Conservation (phyloP, 768 basidiomycete genomes). For the Fistulinella prunicolor region DNA sequence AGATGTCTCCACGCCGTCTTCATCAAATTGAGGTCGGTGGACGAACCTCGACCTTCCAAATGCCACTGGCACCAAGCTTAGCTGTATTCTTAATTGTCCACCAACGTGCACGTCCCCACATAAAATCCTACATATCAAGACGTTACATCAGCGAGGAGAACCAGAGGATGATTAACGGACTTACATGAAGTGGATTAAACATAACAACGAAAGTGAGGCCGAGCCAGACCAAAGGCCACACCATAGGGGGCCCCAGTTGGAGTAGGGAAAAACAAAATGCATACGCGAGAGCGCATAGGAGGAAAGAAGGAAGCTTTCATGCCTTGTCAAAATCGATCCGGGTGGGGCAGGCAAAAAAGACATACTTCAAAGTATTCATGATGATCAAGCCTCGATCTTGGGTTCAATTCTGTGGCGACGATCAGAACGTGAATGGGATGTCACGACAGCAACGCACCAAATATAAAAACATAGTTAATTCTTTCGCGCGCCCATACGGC, state of each 20-base stretch:
- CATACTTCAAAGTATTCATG: constrained; percentile 71
- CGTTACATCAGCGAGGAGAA: neutral
- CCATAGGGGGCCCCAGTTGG: constrained; percentile 61
- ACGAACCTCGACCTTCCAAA: constrained; percentile 67
- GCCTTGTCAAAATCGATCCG: neutral
- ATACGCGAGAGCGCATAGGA: constrained; percentile 68
- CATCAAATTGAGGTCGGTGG: neutral
- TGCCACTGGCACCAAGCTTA: constrained; percentile 68
- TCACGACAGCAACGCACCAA: constrained; percentile 51
- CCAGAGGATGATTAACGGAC: neutral
- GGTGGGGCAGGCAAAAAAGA: constrained; percentile 3
- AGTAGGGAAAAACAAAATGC: constrained; percentile 84
- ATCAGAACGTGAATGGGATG: neutral
- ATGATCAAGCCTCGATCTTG: constrained; percentile 70
- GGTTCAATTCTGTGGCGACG: constrained; percentile 53
- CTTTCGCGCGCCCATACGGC: constrained; percentile 70
- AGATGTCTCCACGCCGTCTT: neutral
- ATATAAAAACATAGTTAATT: constrained; percentile 91
- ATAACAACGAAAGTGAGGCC: constrained; percentile 55
- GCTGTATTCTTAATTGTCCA: constrained; percentile 71
- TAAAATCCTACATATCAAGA: constrained; percentile 48
- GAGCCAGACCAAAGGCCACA: constrained; percentile 85
- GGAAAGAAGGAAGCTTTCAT: constrained; percentile 67
- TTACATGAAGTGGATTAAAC: constrained; percentile 71
- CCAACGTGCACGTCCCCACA: constrained; percentile 45